Evolutionary conservation across 257 asterid species (phyloP).

Genomic region (Cinchona pubescens): DNA sequence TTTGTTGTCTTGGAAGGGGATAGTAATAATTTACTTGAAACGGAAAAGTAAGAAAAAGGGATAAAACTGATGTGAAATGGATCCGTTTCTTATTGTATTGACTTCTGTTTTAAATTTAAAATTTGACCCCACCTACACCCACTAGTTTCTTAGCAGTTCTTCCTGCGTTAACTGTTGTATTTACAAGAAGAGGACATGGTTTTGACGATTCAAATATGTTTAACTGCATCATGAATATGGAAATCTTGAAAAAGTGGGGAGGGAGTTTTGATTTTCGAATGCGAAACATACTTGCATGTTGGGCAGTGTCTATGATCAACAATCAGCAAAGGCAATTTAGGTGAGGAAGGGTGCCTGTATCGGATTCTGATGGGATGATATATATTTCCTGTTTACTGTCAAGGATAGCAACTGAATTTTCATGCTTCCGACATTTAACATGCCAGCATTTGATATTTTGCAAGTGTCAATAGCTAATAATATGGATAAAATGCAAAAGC

Average conservation of each 20-base stretch:
- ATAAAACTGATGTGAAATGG: background rate
- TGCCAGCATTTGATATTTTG: background rate
- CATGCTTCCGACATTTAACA: background rate
- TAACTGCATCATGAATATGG: background rate
- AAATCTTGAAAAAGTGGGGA: background rate
- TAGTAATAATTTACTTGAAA: background rate
- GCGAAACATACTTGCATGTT: background rate
- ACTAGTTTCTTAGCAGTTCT: background rate
- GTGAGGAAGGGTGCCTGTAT: background rate
- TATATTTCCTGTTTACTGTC: background rate
- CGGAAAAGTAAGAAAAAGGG: background rate
- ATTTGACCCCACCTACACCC: background rate
- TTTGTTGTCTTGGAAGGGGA: background rate
- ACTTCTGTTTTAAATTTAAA: background rate
- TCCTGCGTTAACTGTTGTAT: background rate
- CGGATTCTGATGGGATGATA: background rate
- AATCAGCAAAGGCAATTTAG: background rate
- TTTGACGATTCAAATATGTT: background rate
- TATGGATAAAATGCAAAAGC: background rate
- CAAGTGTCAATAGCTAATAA: background rate
- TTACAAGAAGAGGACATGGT: background rate
- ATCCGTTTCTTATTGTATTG: background rate
- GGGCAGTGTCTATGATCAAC: background rate
- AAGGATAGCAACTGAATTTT: no score
- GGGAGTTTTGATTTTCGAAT: background rate